These are phyloP conservation scores for Tricholoma terreum DNA, from an alignment of 768 basidiomycete species.

Conservation along the genomic window DNA sequence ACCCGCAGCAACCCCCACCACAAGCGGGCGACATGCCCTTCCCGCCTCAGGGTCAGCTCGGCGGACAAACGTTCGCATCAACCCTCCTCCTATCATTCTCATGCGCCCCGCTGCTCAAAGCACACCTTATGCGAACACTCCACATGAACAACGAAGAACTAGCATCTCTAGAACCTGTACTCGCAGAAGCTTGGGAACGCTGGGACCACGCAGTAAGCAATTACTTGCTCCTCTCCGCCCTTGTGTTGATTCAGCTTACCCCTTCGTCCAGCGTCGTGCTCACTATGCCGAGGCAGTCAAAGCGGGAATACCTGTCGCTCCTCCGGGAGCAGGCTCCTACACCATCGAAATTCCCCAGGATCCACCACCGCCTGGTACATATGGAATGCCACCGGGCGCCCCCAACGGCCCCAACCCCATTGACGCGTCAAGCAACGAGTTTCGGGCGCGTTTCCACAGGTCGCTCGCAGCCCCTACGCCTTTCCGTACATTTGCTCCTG, in stretches of 20 bases:
- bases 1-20: slow-evolving; percentile 21
- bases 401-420: slow-evolving; percentile 16
- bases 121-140: slow-evolving; percentile 68
- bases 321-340: slow-evolving; percentile 3
- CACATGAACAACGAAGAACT: slow-evolving; percentile 79
- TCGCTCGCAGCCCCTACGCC: slow-evolving; percentile 59
- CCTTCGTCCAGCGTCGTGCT: slow-evolving; percentile 32
- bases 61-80: slow-evolving; percentile 79
- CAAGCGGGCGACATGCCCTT: slow-evolving; percentile 56
- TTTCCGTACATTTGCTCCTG: slow-evolving; percentile 35
- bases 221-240: slow-evolving; percentile 6
- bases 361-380: slow-evolving; percentile 12
- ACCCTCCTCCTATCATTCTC: slow-evolving; percentile 75
- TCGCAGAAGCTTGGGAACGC: slow-evolving; percentile 83
- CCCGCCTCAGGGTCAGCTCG: slow-evolving; percentile 51
- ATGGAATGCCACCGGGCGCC: slow-evolving; percentile 17
- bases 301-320: slow-evolving; percentile 20
- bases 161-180: slow-evolving; percentile 71
- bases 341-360: slow-evolving; percentile 14
- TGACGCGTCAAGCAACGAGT: slow-evolving; percentile 39
- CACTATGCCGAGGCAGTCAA: slow-evolving; percentile 42
- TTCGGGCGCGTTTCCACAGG: slow-evolving; percentile 65
- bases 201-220: slow-evolving; percentile 75
- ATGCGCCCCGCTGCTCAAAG: slow-evolving; percentile 69
- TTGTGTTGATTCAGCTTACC: slow-evolving; percentile 1